Base-by-base conservation (phyloP, 2,329 filamentous ascomycete genomes). In the Xylariales sp. region DNA sequence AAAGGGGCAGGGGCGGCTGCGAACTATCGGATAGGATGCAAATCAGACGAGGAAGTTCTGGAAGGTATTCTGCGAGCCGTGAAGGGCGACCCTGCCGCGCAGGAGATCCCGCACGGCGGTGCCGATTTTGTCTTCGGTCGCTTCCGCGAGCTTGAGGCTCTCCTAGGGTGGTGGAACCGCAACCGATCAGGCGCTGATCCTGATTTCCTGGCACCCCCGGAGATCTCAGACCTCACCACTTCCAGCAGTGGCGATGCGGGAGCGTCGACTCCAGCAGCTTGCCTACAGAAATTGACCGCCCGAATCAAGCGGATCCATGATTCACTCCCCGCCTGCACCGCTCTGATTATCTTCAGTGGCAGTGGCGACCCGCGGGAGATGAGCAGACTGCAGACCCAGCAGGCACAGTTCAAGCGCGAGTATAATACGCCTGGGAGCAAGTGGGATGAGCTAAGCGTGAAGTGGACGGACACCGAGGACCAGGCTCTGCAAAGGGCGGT, bases 81-180 rank as follows among this genome's bases (percentile, higher is more conserved):
- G 9, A 62, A 68, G 18, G 80, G 80, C 38, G 80, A 84, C 53
- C 54, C 68, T 1, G 74, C 77, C 48, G 78, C 74, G 3, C 63
- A 69, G 39, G 72, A 76, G 49, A 75, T 84, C 43, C 71, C 69
- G 18, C 73, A 68, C 35, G 75, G 78, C 36, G 76, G 80, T 31
- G 79, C 82, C 31, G 80, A 84, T 55, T 84, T 86, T 53, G 72
- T 81, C 12, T 85, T 79, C 71, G 81, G 73, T 4, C 74, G 81
- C 42, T 74, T 86, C 63, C 74, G 80, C 45, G 78, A 82, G 54
- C 68, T 85, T 28, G 81, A 85, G 58, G 75, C 76, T 12, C 63
- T 78, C 12, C 79, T 80, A 47, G 80, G 80, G 5, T 84, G 79
- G 79, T 83, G 80, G 80, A 82, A 82, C 51, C 70, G 69, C 44